phyloP scores from a whole-genome alignment of 495 filamentous ascomycete genomes.

The Corynascus novoguineensis region DNA sequence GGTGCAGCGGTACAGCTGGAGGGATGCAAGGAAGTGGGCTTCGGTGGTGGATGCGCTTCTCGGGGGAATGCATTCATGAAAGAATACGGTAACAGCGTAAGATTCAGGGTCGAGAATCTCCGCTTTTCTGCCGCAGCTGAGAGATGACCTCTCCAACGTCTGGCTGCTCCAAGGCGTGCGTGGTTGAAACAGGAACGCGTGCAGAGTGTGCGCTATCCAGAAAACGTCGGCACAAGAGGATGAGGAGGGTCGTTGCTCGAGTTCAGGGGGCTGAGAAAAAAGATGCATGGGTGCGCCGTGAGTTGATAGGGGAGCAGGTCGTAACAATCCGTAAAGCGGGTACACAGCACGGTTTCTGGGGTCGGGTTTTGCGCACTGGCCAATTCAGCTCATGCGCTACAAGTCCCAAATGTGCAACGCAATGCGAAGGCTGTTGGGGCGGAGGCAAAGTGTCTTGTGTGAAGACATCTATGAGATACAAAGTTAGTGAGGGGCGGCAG shows the following conservation, averaged over 20 bases:
- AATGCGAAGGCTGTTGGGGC: not conserved
- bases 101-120: constrained; percentile 12
- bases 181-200: constrained; percentile 4
- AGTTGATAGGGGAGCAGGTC: constrained; percentile 11
- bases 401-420: not conserved
- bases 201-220: constrained; percentile 2
- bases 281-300: constrained; percentile 14
- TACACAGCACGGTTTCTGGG: constrained; percentile 13
- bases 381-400: not conserved
- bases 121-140: not conserved
- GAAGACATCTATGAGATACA: not conserved
- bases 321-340: constrained; percentile 12
- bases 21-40: constrained; percentile 2
- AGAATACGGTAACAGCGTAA: constrained; percentile 13
- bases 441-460: not conserved
- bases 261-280: constrained; percentile 20
- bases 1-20: not conserved
- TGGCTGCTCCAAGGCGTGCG: not conserved
- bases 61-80: constrained; percentile 16
- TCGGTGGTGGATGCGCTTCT: constrained; percentile 7
- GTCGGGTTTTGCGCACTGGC: constrained; percentile 4
- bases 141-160: not conserved
- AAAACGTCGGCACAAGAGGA: constrained; percentile 6
- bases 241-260: constrained; percentile 16
- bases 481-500: not conserved